phyloP scores from a whole-genome alignment of 306 rosid species.

The Trifolium repens region DNA sequence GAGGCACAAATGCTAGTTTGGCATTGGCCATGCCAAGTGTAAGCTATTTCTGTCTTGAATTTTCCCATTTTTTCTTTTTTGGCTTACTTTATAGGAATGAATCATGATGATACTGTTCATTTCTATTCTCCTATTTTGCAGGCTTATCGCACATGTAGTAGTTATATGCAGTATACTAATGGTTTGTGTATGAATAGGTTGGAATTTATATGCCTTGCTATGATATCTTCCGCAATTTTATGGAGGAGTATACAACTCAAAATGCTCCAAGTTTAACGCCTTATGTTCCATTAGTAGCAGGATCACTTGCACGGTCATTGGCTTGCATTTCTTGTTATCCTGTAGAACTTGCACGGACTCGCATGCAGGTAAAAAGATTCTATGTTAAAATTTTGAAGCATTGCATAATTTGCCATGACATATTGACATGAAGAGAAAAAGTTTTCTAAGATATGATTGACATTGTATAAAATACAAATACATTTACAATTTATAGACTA shows the following conservation, averaged over 20 bases:
- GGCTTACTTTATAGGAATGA: slow-evolving; percentile 14
- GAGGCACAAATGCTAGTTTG: slow-evolving; percentile 94
- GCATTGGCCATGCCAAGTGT: slow-evolving; percentile 95
- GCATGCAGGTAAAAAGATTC: slow-evolving; percentile 79
- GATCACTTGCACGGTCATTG: slow-evolving; percentile 86
- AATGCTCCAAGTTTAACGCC: slow-evolving; percentile 80
- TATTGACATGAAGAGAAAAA: not conserved
- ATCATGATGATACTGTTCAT: slow-evolving; percentile 2
- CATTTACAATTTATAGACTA: not conserved
- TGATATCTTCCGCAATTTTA: slow-evolving; percentile 75
- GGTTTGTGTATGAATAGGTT: slow-evolving; percentile 59
- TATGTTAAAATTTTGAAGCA: slow-evolving; percentile 1
- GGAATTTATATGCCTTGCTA: slow-evolving; percentile 98
- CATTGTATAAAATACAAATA: not conserved
- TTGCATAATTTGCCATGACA: slow-evolving; percentile 5
- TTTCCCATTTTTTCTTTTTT: slow-evolving; percentile 23
- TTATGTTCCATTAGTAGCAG: slow-evolving; percentile 91
- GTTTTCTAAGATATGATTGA: not conserved
- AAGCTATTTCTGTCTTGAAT: slow-evolving; percentile 45
- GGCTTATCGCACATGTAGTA: slow-evolving; percentile 18
- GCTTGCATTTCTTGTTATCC: slow-evolving; percentile 95
- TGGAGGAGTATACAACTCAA: slow-evolving; percentile 69
- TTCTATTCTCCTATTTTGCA: not conserved
- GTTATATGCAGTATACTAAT: slow-evolving; percentile 38
- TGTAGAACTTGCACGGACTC: slow-evolving; percentile 90